These are phyloP conservation scores for Eucalyptus fibrosa DNA, from an alignment of 345 rosid genomes.

Conservation along the genomic window DNA sequence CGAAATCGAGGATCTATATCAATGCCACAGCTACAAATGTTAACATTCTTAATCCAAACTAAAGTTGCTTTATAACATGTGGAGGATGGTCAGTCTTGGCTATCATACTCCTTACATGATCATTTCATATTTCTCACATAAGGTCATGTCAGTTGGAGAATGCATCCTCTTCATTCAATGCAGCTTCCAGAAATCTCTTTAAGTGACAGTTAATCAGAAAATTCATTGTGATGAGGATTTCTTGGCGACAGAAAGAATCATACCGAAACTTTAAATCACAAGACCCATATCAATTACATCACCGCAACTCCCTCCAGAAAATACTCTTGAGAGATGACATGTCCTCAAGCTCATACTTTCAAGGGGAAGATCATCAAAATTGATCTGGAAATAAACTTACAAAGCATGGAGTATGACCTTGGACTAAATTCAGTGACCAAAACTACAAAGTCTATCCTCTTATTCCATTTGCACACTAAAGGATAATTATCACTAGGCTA, in stretches of 20 bases:
- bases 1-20: background rate
- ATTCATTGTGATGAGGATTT: background rate
- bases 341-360: background rate
- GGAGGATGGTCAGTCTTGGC: background rate
- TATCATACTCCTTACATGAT: background rate
- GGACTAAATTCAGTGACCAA: background rate
- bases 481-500: background rate
- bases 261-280: background rate
- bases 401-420: background rate
- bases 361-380: background rate
- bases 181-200: background rate
- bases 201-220: background rate
- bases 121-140: background rate
- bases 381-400: background rate
- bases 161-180: background rate
- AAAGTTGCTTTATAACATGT: background rate
- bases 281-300: background rate
- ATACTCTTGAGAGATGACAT: background rate
- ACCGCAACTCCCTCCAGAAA: background rate
- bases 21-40: background rate
- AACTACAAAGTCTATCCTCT: background rate
- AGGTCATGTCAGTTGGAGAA: background rate
- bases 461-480: background rate
- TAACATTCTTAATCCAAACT: background rate
- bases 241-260: background rate